A percentile compares a stretch with the other conserved stretches of the same genome.
These are phyloP conservation scores for Barnettozyma sucrosica DNA, from an alignment of 805 yeast species.

Conservation along the genomic window DNA sequence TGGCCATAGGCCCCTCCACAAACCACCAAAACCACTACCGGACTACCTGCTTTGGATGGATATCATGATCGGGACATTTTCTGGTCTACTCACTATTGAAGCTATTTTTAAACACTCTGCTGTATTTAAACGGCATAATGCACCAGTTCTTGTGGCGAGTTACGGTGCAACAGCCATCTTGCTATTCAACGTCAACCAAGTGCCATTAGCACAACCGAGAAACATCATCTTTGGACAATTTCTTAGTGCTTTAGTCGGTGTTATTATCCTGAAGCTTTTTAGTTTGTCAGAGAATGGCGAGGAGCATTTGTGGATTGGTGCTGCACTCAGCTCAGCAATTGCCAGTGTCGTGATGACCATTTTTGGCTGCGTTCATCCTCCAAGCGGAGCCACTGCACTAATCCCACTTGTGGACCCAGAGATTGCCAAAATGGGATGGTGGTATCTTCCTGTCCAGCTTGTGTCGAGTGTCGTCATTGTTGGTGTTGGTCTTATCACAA, in stretches of 20 bases:
- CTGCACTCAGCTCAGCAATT: slow-evolving; percentile 50
- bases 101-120: slow-evolving; percentile 37
- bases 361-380: slow-evolving; percentile 58
- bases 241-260: slow-evolving; percentile 45
- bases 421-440: slow-evolving; percentile 53
- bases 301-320: slow-evolving; percentile 50
- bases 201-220: slow-evolving; percentile 63
- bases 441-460: slow-evolving; percentile 52
- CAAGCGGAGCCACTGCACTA: slow-evolving; percentile 65
- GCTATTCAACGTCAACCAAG: slow-evolving; percentile 45
- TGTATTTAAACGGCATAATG: slow-evolving; percentile 33
- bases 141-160: slow-evolving; percentile 47
- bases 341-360: slow-evolving; percentile 49
- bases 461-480: slow-evolving; percentile 43
- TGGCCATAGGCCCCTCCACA: slow-evolving; percentile 32
- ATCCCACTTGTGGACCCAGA: slow-evolving; percentile 44
- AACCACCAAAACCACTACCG: slow-evolving; percentile 16
- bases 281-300: slow-evolving; percentile 37
- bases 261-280: slow-evolving; percentile 49
- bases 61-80: slow-evolving; percentile 38
- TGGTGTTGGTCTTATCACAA: slow-evolving; percentile 44
- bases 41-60: slow-evolving; percentile 43
- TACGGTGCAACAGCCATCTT: slow-evolving; percentile 62
- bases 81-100: slow-evolving; percentile 40
- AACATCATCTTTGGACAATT: slow-evolving; percentile 53